phyloP scores from a whole-genome alignment of 2,329 filamentous ascomycete species.

The Bipolaris oryzae region DNA sequence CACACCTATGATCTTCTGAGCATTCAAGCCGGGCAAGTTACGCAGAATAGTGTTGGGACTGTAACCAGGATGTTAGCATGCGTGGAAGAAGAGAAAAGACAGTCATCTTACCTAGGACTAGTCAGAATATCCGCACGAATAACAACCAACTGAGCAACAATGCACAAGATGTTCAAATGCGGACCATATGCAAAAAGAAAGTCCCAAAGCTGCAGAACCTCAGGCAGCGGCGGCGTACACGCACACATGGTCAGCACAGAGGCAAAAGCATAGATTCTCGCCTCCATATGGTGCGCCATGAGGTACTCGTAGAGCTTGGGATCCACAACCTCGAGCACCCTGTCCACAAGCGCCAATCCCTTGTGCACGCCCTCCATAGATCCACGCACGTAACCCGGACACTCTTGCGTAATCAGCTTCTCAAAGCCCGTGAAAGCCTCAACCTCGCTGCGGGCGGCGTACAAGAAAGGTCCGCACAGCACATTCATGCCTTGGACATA shows the following conservation, averaged over 20 bases:
- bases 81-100: not conserved
- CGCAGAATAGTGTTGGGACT: slow-evolving; percentile 93
- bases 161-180: slow-evolving; percentile 93
- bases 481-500: slow-evolving; percentile 99
- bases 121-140: slow-evolving; percentile 83
- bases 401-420: slow-evolving; percentile 83
- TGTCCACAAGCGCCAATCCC: slow-evolving; percentile 88
- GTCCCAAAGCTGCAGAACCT: slow-evolving; percentile 94
- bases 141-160: slow-evolving; percentile 91
- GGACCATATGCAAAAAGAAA: slow-evolving; percentile 96
- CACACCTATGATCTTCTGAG: slow-evolving; percentile 81
- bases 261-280: slow-evolving; percentile 95
- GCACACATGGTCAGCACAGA: slow-evolving; percentile 93
- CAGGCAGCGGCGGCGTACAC: slow-evolving; percentile 91
- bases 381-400: slow-evolving; percentile 90
- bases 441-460: slow-evolving; percentile 90
- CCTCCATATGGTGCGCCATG: slow-evolving; percentile 83
- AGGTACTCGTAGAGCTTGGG: slow-evolving; percentile 84
- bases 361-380: slow-evolving; percentile 98
- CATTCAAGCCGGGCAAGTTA: slow-evolving; percentile 82
- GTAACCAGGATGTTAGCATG: slow-evolving; percentile 23
- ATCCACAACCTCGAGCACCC: slow-evolving; percentile 88
- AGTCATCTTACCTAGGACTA: slow-evolving; percentile 72
- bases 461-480: slow-evolving; percentile 91
- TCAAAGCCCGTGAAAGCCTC: slow-evolving; percentile 94